Percentiles rank a stretch among this genome's conserved stretches.
Conservation (phyloP, 2,329 filamentous ascomycete species). For the Lasiodiplodia hormozganensis region DNA sequence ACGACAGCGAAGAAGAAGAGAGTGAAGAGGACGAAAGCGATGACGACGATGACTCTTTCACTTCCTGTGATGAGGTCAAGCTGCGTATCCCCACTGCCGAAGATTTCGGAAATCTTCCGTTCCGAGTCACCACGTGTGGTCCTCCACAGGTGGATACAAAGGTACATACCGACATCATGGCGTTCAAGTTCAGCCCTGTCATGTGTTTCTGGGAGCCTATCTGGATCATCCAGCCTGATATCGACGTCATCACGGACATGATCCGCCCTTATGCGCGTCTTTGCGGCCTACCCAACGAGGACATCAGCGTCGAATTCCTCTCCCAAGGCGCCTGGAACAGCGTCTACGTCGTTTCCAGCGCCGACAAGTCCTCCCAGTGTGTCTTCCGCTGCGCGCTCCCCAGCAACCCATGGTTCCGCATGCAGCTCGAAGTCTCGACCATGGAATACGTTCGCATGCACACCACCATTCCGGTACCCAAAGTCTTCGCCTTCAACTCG, state of each 20-base stretch:
- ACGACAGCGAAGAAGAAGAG: no score
- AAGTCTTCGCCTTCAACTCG: constrained; percentile 31
- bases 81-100: background rate
- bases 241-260: constrained; percentile 14
- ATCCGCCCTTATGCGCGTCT: constrained; percentile 13
- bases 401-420: constrained; percentile 34
- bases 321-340: constrained; percentile 33
- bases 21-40: no score
- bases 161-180: background rate
- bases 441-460: constrained; percentile 33
- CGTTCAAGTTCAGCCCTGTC: background rate
- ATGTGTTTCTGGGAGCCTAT: constrained; percentile 9
- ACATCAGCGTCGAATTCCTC: constrained; percentile 25
- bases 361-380: constrained; percentile 13
- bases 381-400: constrained; percentile 41
- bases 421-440: constrained; percentile 36
- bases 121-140: background rate
- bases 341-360: constrained; percentile 31
- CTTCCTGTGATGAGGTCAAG: background rate
- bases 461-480: constrained; percentile 35
- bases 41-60: background rate
- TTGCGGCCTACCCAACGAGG: constrained; percentile 13
- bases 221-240: constrained; percentile 31
- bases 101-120: background rate
- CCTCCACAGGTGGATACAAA: background rate